Evolutionary conservation across 2,329 filamentous ascomycete species (phyloP).

Genomic region (Cylindrodendrum hubeiense): DNA sequence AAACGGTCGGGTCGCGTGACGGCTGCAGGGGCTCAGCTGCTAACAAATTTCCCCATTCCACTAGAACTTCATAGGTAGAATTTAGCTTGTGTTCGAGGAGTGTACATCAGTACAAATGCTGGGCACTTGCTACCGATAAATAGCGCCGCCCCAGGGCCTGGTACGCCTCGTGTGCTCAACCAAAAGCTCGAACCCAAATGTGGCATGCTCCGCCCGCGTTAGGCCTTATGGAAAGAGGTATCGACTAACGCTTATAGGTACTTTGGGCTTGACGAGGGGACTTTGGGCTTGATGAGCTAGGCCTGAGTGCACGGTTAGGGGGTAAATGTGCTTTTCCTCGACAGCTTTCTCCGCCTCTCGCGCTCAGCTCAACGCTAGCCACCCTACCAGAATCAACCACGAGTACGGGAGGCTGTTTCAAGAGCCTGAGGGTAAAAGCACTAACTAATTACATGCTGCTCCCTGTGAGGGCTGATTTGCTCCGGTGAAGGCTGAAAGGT

Average conservation of each 20-base stretch:
- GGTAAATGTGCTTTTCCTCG: background rate
- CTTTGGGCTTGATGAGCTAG: conserved; percentile 1
- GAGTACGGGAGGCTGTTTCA: background rate
- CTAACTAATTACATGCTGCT: background rate
- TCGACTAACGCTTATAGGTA: background rate
- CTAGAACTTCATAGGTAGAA: conserved; percentile 7
- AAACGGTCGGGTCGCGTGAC: conserved; percentile 23
- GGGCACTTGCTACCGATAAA: conserved; percentile 28
- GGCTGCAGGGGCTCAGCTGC: conserved; percentile 1
- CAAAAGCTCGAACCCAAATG: background rate
- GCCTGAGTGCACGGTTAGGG: background rate
- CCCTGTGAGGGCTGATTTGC: background rate
- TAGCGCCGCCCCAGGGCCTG: conserved; percentile 14
- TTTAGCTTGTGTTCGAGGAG: background rate
- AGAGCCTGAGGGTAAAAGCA: background rate
- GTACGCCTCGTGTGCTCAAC: background rate
- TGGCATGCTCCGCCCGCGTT: background rate
- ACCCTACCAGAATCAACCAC: background rate
- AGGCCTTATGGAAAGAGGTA: background rate
- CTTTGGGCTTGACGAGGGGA: background rate
- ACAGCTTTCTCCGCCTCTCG: background rate
- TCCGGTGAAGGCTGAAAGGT: background rate
- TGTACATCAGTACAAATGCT: background rate
- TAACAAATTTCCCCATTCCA: conserved; percentile 24
- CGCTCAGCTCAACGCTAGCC: background rate